Base-by-base conservation (phyloP, 1,284 basidiomycete species). In the Cystobasidiaceae sp. region DNA sequence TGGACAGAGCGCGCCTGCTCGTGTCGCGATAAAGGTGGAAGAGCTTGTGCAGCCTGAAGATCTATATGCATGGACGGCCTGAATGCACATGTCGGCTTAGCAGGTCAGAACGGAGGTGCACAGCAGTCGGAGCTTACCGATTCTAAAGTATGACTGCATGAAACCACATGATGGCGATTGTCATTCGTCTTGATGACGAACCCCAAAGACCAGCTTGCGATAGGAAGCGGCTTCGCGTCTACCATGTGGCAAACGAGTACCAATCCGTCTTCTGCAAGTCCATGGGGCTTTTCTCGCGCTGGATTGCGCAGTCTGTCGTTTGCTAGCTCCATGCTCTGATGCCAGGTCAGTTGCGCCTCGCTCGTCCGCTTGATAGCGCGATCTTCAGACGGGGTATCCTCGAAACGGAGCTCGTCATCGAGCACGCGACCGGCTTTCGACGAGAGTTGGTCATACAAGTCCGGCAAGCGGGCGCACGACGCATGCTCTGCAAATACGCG, bases 81-180 rank as follows among this genome's bases (percentile, higher is more conserved):
- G 21, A 3, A 6, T 1, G 17, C 54, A 28, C 13, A 15, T 1
- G 15, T 50, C 23, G 17, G n/a, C 37, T 48, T 25, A 23, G n/a
- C n/a, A n/a, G n/a, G n/a, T n/a, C n/a, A n/a, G n/a, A n/a, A n/a
- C n/a, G n/a, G n/a, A n/a, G n/a, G n/a, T n/a, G n/a, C n/a, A n/a
- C n/a, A n/a, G n/a, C n/a, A n/a, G n/a, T n/a, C n/a, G n/a, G 13
- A n/a, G 45, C 61, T 41, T 34, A 64, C 61, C 37, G 61, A 55
- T 21, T 64, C 61, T 34, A 64, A 27, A 9, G 61, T 64, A 48
- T 64, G 61, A 25, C 61, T 64, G 43, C 61, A 64, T n/a, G 61
- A 64, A 28, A 64, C 61, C 7, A 55, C 52, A 23, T 46, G 49
- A 13, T 49, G 51, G 13, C 25, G 15, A 5, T 23, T 25, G 13